phyloP scores from a whole-genome alignment of 352 stramenopile genomes.

The Ochromonadaceae sp. region DNA sequence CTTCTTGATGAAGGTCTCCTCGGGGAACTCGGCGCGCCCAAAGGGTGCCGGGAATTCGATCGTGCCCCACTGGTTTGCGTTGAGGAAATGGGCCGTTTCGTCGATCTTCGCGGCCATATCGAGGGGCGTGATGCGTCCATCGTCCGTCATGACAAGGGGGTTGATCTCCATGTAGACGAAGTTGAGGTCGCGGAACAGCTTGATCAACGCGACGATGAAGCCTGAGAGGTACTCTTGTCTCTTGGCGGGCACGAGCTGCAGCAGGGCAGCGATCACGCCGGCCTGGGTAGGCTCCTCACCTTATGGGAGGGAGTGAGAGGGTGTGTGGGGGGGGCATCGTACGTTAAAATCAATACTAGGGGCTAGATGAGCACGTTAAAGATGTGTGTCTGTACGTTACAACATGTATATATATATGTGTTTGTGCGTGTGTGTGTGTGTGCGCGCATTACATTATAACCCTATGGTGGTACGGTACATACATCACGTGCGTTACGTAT shows the following conservation, averaged over 20 bases:
- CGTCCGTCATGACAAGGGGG: slow-evolving; percentile 75
- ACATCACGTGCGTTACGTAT: neutral
- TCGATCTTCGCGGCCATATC: slow-evolving; percentile 92
- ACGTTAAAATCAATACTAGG: too few relatives aligned
- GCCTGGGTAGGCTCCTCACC: slow-evolving; percentile 42
- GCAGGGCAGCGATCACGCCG: slow-evolving; percentile 49
- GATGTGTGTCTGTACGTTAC: too few relatives aligned
- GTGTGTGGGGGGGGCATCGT: too few relatives aligned
- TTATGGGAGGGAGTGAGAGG: neutral
- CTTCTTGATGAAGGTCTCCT: slow-evolving; percentile 84
- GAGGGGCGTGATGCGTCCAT: slow-evolving; percentile 70
- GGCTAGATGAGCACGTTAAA: too few relatives aligned
- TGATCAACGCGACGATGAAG: slow-evolving; percentile 74
- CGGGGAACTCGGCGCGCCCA: slow-evolving; percentile 79
- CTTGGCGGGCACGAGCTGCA: slow-evolving; percentile 54
- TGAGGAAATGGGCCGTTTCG: slow-evolving; percentile 82
- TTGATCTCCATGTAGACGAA: slow-evolving; percentile 98
- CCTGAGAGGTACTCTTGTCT: slow-evolving; percentile 52
- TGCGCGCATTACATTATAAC: too few relatives aligned
- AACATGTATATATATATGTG: too few relatives aligned
- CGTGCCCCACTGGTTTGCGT: slow-evolving; percentile 71
- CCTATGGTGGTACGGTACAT: too few relatives aligned
- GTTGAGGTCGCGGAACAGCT: slow-evolving; percentile 79
- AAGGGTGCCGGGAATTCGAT: slow-evolving; percentile 89
- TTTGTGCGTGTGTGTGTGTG: too few relatives aligned